These are phyloP conservation scores for Pseudogymnoascus sp. DNA, from an alignment of 2,329 filamentous ascomycete genomes.

Conservation along the genomic window DNA sequence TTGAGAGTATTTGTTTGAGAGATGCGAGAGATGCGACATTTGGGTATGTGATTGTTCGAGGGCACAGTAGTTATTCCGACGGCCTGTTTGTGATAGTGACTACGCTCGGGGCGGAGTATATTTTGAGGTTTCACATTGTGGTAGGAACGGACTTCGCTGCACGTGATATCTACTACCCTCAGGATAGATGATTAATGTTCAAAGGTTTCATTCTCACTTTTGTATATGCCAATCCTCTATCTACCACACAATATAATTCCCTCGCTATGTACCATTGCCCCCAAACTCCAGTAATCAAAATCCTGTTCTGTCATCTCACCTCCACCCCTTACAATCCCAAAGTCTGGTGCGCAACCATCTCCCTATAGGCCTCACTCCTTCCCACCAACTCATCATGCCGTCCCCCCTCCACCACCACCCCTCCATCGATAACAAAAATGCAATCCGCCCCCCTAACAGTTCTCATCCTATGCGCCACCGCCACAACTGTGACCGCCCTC, in stretches of 20 bases:
- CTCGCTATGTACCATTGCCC: neutral
- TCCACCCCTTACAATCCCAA: conserved; percentile 10
- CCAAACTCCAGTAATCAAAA: neutral
- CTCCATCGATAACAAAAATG: conserved; percentile 49
- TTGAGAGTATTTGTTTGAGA: neutral
- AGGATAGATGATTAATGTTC: neutral
- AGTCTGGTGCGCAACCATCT: conserved; percentile 20
- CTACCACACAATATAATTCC: neutral
- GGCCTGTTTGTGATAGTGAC: neutral
- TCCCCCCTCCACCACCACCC: conserved; percentile 44
- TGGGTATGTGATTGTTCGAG: neutral
- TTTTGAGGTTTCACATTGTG: neutral
- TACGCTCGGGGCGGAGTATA: neutral
- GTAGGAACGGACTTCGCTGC: neutral
- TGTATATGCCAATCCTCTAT: neutral
- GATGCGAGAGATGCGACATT: neutral
- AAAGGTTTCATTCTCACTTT: neutral
- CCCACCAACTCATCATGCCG: conserved; percentile 46
- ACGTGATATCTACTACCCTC: neutral
- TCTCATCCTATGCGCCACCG: conserved; percentile 49
- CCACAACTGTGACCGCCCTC: conserved; percentile 45
- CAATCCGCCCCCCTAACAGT: conserved; percentile 48
- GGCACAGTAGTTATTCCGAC: neutral
- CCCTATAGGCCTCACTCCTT: conserved; percentile 38
- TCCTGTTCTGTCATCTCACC: neutral